A percentile compares a stretch with the other conserved stretches of the same genome.
phyloP scores from a whole-genome alignment of 2,329 filamentous ascomycete genomes.

The Xylaria sp. region DNA sequence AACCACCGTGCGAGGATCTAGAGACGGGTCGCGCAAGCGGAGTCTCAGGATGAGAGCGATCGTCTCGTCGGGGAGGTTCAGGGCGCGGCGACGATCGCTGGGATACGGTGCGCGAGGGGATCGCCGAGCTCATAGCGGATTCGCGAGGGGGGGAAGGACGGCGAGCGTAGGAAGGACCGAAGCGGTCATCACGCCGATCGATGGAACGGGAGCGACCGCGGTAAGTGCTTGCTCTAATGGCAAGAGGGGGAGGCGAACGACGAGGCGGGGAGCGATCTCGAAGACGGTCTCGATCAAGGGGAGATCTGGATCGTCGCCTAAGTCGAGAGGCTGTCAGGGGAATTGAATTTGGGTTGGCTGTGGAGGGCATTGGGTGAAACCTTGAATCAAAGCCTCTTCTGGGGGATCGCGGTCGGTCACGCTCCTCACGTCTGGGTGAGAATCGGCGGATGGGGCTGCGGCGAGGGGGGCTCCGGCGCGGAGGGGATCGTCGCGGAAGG shows the following conservation, averaged over 20 bases:
- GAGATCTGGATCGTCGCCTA: slow-evolving; percentile 52
- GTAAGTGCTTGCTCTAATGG: slow-evolving; percentile 41
- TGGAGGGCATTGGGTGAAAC: slow-evolving; percentile 30
- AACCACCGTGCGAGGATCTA: slow-evolving; percentile 27
- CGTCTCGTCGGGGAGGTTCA: slow-evolving; percentile 39
- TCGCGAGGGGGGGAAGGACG: slow-evolving; percentile 46
- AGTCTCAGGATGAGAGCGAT: slow-evolving; percentile 44
- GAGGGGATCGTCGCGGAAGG: slow-evolving; percentile 33
- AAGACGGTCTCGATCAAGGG: slow-evolving; percentile 43
- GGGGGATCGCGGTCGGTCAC: slow-evolving; percentile 37
- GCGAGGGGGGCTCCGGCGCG: slow-evolving; percentile 33
- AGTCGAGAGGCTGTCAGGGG: slow-evolving; percentile 27
- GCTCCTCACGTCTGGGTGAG: slow-evolving; percentile 36
- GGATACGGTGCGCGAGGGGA: slow-evolving; percentile 47
- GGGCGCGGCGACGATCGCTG: slow-evolving; percentile 50
- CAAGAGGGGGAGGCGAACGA: slow-evolving; percentile 35
- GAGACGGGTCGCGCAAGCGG: slow-evolving; percentile 33
- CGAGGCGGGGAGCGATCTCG: slow-evolving; percentile 32
- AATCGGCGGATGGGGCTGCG: slow-evolving; percentile 34
- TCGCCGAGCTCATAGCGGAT: slow-evolving; percentile 44
- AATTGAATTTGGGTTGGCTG: slow-evolving; percentile 25
- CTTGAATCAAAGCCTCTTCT: slow-evolving; percentile 37
- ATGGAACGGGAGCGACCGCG: slow-evolving; percentile 50
- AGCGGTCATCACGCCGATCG: slow-evolving; percentile 44
- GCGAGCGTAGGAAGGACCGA: slow-evolving; percentile 35